phyloP scores from a whole-genome alignment of 176 grass and related monocot species.

The Oryza longistaminata region DNA sequence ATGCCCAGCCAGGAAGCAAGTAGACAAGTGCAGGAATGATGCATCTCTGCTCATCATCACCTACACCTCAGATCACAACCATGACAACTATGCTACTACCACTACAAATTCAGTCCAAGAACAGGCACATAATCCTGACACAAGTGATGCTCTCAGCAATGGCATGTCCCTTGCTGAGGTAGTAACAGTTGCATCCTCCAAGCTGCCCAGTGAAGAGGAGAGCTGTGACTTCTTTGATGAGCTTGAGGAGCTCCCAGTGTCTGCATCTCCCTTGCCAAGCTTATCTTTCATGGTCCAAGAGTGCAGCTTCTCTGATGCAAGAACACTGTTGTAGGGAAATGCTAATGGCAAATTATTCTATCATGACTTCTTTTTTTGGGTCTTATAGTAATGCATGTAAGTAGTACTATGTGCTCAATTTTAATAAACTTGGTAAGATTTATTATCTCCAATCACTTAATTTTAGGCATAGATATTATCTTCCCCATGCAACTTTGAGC shows the following conservation, averaged over 20 bases:
- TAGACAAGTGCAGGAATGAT: constrained; percentile 39
- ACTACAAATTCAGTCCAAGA: neutral
- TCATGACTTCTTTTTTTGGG: no score
- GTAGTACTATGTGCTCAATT: no score
- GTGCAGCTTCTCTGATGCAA: constrained; percentile 30
- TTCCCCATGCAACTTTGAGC: neutral
- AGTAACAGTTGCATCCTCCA: neutral
- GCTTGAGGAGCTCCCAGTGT: constrained; percentile 31
- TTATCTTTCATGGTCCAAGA: constrained; percentile 5
- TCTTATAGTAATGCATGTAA: neutral
- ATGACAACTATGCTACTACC: neutral
- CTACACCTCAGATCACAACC: constrained; percentile 36
- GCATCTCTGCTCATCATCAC: constrained; percentile 36
- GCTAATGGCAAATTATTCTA: neutral
- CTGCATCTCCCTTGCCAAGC: constrained; percentile 10
- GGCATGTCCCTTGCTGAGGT: neutral
- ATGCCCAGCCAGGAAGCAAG: constrained; percentile 34
- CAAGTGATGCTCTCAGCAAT: neutral
- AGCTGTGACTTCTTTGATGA: constrained; percentile 37
- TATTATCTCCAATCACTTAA: neutral
- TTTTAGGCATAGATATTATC: neutral
- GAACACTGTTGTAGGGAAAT: neutral
- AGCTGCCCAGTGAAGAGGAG: neutral
- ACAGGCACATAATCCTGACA: neutral
- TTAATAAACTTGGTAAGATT: neutral